Evolutionary conservation across 2,329 filamentous ascomycete genomes (phyloP), one percentile per base, ranked within the genome.

Genomic region (Talaromyces atroroseus): DNA sequence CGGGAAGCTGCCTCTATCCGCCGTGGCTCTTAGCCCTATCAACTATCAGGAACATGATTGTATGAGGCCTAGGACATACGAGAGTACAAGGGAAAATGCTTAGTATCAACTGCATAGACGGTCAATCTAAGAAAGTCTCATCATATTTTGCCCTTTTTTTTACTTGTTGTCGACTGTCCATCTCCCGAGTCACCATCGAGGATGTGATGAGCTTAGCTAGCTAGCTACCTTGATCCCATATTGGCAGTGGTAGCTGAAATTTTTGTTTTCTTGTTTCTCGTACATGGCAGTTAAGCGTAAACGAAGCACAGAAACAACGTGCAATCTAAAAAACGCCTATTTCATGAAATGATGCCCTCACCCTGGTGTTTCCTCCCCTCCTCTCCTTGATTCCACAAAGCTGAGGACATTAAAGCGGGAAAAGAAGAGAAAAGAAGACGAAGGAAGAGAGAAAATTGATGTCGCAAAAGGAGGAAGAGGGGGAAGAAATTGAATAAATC

Each of bases 311-410:
- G 44, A 34, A 38, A 29, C 38, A 52, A 23, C 18, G 42, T 34
- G 51, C 51, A 53, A 20, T 53, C 51, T 53, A 47, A 47, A 20
- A 45, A 53, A 53, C 51, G 51, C 51, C 51, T 53, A 18, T 47
- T 53, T 53, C 51, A 47, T 53, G 42, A 34, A 47, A 47, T 32
- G n/a, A 52, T 21, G 26, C 24, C 5, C 36, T 47, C 26, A 16
- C 42, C 34, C 29, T 18, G 20, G 38, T 21, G 44, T 16, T 38
- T 45, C 34, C 42, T 24, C 26, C 40, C 38, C 7, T 42, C 18
- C 14, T 24, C n/a, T 12, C 42, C 7, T 34, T 42, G 42, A 53
- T 47, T 53, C 29, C 51, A 47, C 38, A 14, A 38, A 47, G 18
- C 18, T 47, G 40, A 44, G 8, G 20, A 8, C n/a, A 18, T 40